Evolutionary conservation across 1,284 basidiomycete species (phyloP).

Genomic region (Ceratobasidium sp.): DNA sequence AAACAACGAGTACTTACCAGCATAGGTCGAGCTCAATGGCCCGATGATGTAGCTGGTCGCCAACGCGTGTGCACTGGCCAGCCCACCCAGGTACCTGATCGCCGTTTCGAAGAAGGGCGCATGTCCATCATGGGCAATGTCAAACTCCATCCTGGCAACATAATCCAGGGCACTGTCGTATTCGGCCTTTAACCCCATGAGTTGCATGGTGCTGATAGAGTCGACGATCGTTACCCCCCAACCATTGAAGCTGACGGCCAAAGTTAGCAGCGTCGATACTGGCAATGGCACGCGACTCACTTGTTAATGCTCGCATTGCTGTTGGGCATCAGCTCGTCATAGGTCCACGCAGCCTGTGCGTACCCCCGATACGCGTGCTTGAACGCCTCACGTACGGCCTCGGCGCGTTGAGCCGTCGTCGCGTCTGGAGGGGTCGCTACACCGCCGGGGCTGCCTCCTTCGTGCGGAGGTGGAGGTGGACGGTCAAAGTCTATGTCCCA

Average conservation of each 20-base stretch:
- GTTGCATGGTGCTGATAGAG: conserved; percentile 87
- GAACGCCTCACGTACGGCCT: conserved; percentile 71
- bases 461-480: conserved; percentile 28
- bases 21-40: conserved; percentile 10
- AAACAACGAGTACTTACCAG: not conserved
- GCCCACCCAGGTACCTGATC: conserved; percentile 88
- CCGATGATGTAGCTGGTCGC: conserved; percentile 56
- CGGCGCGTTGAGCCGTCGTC: conserved; percentile 59
- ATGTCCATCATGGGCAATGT: conserved; percentile 56
- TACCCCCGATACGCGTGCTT: conserved; percentile 75
- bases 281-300: conserved; percentile 58
- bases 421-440: conserved; percentile 1
- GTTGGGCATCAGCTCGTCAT: conserved; percentile 73
- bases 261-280: not conserved
- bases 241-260: conserved; percentile 73
- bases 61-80: conserved; percentile 86
- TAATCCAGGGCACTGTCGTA: conserved; percentile 80
- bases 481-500: conserved; percentile 37
- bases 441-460: not conserved
- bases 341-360: conserved; percentile 66
- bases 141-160: conserved; percentile 76
- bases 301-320: conserved; percentile 64
- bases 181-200: conserved; percentile 87
- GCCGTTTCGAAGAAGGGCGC: conserved; percentile 86
- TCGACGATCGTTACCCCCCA: conserved; percentile 91